Evolutionary conservation across 73 alveolate genomes (phyloP).

Genomic region (Strombidium stylifer): DNA sequence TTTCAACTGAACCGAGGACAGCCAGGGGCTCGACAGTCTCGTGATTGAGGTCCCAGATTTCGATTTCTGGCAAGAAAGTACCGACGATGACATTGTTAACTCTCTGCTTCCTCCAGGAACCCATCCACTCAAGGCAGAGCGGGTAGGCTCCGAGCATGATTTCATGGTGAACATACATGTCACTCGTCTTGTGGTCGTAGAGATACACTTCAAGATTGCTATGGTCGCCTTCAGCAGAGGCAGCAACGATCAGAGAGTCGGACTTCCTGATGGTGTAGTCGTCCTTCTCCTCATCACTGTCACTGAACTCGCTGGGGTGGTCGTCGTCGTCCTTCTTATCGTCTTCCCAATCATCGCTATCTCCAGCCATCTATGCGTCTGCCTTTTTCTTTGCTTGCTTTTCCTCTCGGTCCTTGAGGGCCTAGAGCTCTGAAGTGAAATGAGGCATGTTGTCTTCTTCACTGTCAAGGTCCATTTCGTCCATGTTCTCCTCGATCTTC

Average conservation of each 20-base stretch:
- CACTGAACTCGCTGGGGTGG: slow-evolving; percentile 71
- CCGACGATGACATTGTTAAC: slow-evolving; percentile 93
- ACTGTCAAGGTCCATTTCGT: slow-evolving; percentile 41
- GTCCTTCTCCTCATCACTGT: slow-evolving; percentile 92
- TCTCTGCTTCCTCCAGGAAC: slow-evolving; percentile 45
- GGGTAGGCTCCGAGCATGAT: slow-evolving; percentile 93
- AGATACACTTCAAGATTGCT: slow-evolving; percentile 90
- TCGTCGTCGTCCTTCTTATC: slow-evolving; percentile 32
- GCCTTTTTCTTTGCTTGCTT: too few species aligned
- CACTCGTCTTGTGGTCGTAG: slow-evolving; percentile 90
- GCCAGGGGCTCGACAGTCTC: slow-evolving; percentile 90
- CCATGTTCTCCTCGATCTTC: slow-evolving; percentile 53
- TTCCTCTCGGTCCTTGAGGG: slow-evolving; percentile 3
- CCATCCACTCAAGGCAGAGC: slow-evolving; percentile 93
- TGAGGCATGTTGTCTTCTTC: slow-evolving; percentile 37
- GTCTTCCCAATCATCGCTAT: slow-evolving; percentile 42
- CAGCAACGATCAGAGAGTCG: slow-evolving; percentile 93
- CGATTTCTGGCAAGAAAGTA: slow-evolving; percentile 94
- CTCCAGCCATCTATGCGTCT: too few species aligned
- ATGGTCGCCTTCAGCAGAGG: slow-evolving; percentile 92
- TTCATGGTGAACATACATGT: slow-evolving; percentile 97
- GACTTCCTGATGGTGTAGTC: slow-evolving; percentile 90
- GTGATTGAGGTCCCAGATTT: slow-evolving; percentile 95
- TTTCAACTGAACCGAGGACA: slow-evolving; percentile 85
- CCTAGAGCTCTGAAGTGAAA: slow-evolving; percentile 32